Percentiles rank a stretch among this genome's conserved stretches.
These are phyloP conservation scores for Botrytis aclada DNA, from an alignment of 2,329 filamentous ascomycete species.

Conservation along the genomic window DNA sequence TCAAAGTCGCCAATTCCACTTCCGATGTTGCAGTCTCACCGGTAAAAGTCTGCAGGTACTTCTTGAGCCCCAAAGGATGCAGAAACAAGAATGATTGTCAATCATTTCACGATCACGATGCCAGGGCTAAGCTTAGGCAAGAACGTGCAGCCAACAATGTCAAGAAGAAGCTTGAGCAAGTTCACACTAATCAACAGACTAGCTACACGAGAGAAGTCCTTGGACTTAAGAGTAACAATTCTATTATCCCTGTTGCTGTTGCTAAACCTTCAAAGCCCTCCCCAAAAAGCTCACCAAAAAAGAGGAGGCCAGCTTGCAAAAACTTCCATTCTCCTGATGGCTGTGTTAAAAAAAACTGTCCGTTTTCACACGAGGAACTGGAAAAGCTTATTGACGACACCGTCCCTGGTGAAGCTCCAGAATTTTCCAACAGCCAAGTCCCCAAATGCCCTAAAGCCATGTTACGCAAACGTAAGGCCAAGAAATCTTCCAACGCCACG, in stretches of 20 bases:
- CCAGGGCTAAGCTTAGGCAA: not conserved
- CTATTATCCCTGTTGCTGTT: not conserved
- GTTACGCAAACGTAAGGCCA: not conserved
- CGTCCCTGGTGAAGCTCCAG: not conserved
- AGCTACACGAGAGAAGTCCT: not conserved
- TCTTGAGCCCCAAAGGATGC: not conserved
- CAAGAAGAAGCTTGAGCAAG: not conserved
- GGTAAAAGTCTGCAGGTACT: not conserved
- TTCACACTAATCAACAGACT: not conserved
- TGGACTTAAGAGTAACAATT: not conserved
- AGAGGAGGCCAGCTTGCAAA: not conserved
- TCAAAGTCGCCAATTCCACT: not conserved
- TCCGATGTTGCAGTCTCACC: not conserved
- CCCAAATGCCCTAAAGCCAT: not conserved
- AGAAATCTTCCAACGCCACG: not conserved
- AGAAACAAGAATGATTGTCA: not conserved
- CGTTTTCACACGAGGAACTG: not conserved
- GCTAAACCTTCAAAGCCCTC: not conserved
- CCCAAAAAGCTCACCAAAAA: not conserved
- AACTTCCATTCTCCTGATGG: not conserved
- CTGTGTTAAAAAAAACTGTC: not conserved
- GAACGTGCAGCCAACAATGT: not conserved
- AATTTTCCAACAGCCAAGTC: not conserved
- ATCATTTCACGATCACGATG: not conserved
- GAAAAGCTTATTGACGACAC: slow-evolving; percentile 1